Evolutionary conservation across 805 yeast genomes (phyloP).

Genomic region (Scheffersomyces stipitis): DNA sequence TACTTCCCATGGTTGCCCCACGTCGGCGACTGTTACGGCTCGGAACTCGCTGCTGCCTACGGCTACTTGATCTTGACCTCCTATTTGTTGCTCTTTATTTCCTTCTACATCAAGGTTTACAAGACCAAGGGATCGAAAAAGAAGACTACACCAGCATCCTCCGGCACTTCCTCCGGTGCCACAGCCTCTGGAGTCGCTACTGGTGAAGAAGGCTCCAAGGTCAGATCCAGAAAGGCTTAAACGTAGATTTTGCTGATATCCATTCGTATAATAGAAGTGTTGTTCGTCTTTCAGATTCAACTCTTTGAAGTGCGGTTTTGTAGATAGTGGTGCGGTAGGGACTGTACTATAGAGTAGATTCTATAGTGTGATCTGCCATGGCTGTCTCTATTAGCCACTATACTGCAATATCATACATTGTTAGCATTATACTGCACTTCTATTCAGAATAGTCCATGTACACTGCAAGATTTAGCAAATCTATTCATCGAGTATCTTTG

Average conservation of each 20-base stretch:
- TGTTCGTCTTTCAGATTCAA: too few species aligned
- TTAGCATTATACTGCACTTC: too few species aligned
- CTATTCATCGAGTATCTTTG: too few species aligned
- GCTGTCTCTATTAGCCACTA: too few species aligned
- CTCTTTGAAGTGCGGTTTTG: too few species aligned
- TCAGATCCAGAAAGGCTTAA: conserved; percentile 38
- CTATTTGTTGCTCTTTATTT: conserved; percentile 85
- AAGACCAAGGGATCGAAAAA: conserved; percentile 42
- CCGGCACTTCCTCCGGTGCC: conserved; percentile 8
- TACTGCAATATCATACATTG: too few species aligned
- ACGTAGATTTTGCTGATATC: background rate
- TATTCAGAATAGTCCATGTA: too few species aligned
- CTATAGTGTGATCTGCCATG: too few species aligned
- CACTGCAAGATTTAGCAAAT: too few species aligned
- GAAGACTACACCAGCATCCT: conserved; percentile 15
- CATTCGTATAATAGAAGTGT: too few species aligned
- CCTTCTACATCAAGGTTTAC: conserved; percentile 88
- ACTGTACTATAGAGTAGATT: too few species aligned
- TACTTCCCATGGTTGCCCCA: conserved; percentile 70
- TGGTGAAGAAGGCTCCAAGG: conserved; percentile 15
- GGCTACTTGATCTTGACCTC: conserved; percentile 88
- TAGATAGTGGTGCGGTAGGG: too few species aligned
- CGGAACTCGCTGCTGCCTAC: conserved; percentile 87
- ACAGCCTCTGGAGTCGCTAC: conserved; percentile 10
- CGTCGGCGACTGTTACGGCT: conserved; percentile 81